These are phyloP conservation scores for Podosphaera aphanis DNA, from an alignment of 2,329 filamentous ascomycete species.

Conservation along the genomic window DNA sequence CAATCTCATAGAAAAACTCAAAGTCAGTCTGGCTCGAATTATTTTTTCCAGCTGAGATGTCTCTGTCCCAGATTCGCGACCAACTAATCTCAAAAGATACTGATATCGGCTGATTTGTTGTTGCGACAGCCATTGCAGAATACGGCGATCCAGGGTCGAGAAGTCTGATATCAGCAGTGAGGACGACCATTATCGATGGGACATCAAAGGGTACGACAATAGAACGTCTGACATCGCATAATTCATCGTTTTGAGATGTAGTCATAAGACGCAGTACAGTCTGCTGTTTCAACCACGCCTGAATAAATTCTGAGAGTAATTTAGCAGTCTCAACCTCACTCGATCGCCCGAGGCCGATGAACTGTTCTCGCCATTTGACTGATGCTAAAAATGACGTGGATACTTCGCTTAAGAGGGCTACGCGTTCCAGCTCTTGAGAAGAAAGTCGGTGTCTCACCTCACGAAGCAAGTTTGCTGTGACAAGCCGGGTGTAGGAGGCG, in stretches of 20 bases:
- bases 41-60: slow-evolving; percentile 9
- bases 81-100: slow-evolving; percentile 38
- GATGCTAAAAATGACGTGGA: slow-evolving; percentile 24
- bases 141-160: slow-evolving; percentile 17
- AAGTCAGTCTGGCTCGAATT: slow-evolving; percentile 3
- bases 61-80: slow-evolving; percentile 38
- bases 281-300: slow-evolving; percentile 10
- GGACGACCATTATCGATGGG: slow-evolving; percentile 58
- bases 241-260: slow-evolving; percentile 8
- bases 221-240: slow-evolving; percentile 25
- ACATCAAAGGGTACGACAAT: slow-evolving; percentile 82
- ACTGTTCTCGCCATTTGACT: slow-evolving; percentile 25
- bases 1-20: slow-evolving; percentile 67
- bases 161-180: slow-evolving; percentile 48
- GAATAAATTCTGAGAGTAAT: slow-evolving; percentile 9
- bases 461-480: slow-evolving; percentile 22
- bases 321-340: slow-evolving; percentile 11
- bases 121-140: slow-evolving; percentile 5
- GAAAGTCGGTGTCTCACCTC: slow-evolving; percentile 23
- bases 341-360: slow-evolving; percentile 24
- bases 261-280: slow-evolving; percentile 9
- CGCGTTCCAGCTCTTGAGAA: slow-evolving; percentile 30
- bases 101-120: slow-evolving; percentile 38
- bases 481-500: slow-evolving; percentile 23
- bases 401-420: slow-evolving; percentile 28